phyloP scores from a whole-genome alignment of 495 filamentous ascomycete species.

The Penicillium parvum region DNA sequence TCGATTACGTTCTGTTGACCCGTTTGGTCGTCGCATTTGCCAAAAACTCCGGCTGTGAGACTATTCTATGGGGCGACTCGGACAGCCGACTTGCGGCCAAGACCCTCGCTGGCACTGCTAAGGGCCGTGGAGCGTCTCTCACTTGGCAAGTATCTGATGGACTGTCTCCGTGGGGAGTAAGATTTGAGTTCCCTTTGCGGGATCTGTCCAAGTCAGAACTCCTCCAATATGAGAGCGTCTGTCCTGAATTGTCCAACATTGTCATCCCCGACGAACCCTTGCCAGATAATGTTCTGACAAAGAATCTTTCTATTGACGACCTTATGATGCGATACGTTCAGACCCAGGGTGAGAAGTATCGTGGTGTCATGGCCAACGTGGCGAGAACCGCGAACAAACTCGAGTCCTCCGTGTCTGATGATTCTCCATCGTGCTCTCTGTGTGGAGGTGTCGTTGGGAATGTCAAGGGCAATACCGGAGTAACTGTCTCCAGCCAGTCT shows the following conservation, averaged over 20 bases:
- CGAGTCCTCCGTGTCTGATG: slow-evolving; percentile 21
- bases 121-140: slow-evolving; percentile 78
- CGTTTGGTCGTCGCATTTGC: slow-evolving; percentile 65
- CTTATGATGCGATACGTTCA: slow-evolving; percentile 85
- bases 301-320: slow-evolving; percentile 80
- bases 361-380: slow-evolving; percentile 90
- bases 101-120: slow-evolving; percentile 80
- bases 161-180: slow-evolving; percentile 52
- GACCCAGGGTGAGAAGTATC: slow-evolving; percentile 82
- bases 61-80: slow-evolving; percentile 76
- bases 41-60: slow-evolving; percentile 52
- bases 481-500: slow-evolving; percentile 21
- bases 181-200: slow-evolving; percentile 67
- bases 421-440: slow-evolving; percentile 25
- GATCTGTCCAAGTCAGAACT: slow-evolving; percentile 82
- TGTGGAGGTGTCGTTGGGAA: slow-evolving; percentile 44
- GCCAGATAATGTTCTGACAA: slow-evolving; percentile 48
- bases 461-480: slow-evolving; percentile 25
- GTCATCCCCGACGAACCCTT: slow-evolving; percentile 39
- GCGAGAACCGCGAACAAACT: slow-evolving; percentile 83
- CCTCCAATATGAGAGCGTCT: slow-evolving; percentile 52
- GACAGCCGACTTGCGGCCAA: slow-evolving; percentile 85
- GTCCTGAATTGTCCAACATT: slow-evolving; percentile 48
- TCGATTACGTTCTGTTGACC: slow-evolving; percentile 64
- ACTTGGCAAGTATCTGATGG: slow-evolving; percentile 81